Evolutionary conservation across 1,284 basidiomycete genomes (phyloP), one percentile per base, ranked within the genome.

Genomic region (Blastosporella zonata): DNA sequence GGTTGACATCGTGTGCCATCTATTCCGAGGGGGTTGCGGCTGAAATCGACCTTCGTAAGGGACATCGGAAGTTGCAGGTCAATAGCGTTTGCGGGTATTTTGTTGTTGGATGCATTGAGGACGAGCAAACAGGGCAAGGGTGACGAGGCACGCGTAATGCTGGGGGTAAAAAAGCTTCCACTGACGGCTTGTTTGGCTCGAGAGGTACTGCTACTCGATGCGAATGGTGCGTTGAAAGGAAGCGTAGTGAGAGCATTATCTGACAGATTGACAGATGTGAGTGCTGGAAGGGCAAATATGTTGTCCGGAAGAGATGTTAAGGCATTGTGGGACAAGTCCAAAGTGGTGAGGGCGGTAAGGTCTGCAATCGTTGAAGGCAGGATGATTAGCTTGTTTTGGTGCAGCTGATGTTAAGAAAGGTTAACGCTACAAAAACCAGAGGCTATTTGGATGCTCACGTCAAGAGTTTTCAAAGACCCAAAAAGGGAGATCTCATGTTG

Each of bases 401-500:
- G 88, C 21, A 90, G 65, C 88, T 90, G 59, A 38, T 17, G 12
- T 27, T 45, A 55, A 33, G 31, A 34, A 37, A 57, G 29, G 15
- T 57, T 39, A 43, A 28, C 36, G 38, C 41, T 7, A 46, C 45
- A 39, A 47, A 41, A 20, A 17, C 29, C 34, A 6, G 18, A 3
- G 21, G 41, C 29, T 15, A 53, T 39, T 43, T 13, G 7, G 25
- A 38, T 27, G 70, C 79, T 51, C 67, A 89, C 87, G 65, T 91
- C 89, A 27, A 91, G 58, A 2, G 72, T 75, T 65, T 89, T 90
- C 43, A 91, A 68, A 2, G 85, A 87, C 2, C 89, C 88, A 61
- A 91, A 91, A 50, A 90, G 72, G 0, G 84, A 84, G 23, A 91
- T 82, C 60, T 91, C 89, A 20, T 81, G 81, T 57, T 90, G 88